Base-by-base conservation (phyloP, 805 yeast genomes). In the Pichia scutulata region DNA sequence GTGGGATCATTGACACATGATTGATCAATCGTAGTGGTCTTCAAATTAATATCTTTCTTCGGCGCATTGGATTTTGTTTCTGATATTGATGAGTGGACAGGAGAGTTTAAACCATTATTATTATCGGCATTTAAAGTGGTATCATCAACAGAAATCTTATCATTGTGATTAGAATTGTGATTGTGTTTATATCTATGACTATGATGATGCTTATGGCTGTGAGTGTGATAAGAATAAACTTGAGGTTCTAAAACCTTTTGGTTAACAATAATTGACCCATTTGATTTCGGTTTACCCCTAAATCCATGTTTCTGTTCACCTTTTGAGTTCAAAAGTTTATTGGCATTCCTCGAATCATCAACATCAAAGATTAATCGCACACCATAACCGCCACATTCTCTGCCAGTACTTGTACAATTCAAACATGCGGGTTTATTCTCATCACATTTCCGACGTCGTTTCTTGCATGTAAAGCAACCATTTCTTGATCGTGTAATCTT, bases 391-490 rank as follows among this genome's bases (percentile, higher is more conserved):
- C 69, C 80, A 52, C 84, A 78, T 10, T 48, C 51, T 30, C 75
- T 61, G 1, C 76, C 76, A 2, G 72, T 66, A 25, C 65, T 69
- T 3, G 62, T 21, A 53, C 83, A 78, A 57, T 77, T 78, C 39
- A 64, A 60, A 59, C 84, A 78, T 10, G 49, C 55, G 2, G 84
- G 84, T 52, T 74, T 76, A 2, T 69, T 68, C 56, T 78, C 84
- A 57, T 78, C 83, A 58, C 84, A 78, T 54, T 78, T 78, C 48
- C 80, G 62, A 52, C 80, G 72, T 49, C 82, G 65, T 52, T 64
- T 69, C 55, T 78, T 77, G 59, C 84, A 78, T 1, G 80, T 78
- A 74, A 80, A 74, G 53, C 84, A 78, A 0, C 82, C 84, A 4
- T 76, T 77, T 52, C 82, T 62, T 7, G 79, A 81, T 51, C 82